Conservation (phyloP, 345 rosid genomes). For the Brassica cretica region DNA sequence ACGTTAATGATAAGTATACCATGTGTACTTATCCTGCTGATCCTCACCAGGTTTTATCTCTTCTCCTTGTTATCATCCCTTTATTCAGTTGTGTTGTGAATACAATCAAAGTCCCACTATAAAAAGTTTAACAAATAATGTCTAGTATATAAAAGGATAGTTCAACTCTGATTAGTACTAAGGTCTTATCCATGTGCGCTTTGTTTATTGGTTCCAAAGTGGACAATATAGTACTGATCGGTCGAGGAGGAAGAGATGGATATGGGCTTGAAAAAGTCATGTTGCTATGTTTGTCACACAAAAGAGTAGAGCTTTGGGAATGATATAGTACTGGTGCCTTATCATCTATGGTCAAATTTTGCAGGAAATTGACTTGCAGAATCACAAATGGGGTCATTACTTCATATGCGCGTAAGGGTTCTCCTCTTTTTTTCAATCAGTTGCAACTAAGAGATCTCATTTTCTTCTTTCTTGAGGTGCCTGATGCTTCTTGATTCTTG, state of each 20-base stretch:
- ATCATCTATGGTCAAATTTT: slow-evolving; percentile 1
- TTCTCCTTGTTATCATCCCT: not conserved
- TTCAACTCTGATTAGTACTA: not conserved
- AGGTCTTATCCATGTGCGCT: too few relatives aligned
- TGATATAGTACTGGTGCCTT: not conserved
- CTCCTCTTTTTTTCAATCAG: not conserved
- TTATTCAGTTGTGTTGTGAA: not conserved
- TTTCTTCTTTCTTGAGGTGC: not conserved
- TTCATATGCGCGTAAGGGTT: slow-evolving; percentile 81
- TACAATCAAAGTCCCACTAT: not conserved
- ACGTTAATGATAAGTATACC: slow-evolving; percentile 70
- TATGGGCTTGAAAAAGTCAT: not conserved
- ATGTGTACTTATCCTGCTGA: slow-evolving; percentile 79
- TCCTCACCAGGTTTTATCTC: slow-evolving; percentile 60
- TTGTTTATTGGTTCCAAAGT: not conserved
- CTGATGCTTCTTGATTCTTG: slow-evolving; percentile 14
- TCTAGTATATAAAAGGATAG: not conserved
- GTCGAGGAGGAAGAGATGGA: too few relatives aligned
- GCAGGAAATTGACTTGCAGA: slow-evolving; percentile 87
- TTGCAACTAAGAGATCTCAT: not conserved
- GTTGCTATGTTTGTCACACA: not conserved
- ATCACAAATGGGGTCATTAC: slow-evolving; percentile 95
- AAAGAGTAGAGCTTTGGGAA: not conserved
- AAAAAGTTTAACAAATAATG: not conserved
- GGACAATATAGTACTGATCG: not conserved